Evolutionary conservation across 345 rosid species (phyloP).

Genomic region (Salix udensis): DNA sequence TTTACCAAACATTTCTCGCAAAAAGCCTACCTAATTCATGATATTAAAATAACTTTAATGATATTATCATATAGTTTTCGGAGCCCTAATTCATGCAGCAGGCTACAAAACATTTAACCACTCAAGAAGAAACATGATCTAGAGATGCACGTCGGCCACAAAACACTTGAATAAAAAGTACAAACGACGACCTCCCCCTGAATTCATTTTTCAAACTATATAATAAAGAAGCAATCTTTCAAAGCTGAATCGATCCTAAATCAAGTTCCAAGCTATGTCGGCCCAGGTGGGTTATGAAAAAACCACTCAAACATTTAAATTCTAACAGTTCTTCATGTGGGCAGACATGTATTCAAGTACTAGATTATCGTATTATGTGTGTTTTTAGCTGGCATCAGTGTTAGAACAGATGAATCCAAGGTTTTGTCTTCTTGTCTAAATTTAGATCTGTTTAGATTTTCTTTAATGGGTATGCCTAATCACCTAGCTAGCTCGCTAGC

Average conservation of each 20-base stretch:
- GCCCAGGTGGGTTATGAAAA: constrained; percentile 24
- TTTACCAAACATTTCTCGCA: not conserved
- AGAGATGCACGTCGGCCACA: not conserved
- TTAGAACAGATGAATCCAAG: constrained; percentile 35
- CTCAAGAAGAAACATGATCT: not conserved
- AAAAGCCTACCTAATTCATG: not conserved
- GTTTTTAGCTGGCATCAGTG: constrained; percentile 47
- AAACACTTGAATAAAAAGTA: not conserved
- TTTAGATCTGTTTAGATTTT: constrained; percentile 27
- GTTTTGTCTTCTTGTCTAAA: constrained; percentile 44
- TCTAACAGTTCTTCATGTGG: constrained; percentile 3
- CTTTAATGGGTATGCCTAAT: constrained; percentile 21
- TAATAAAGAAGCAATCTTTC: constrained; percentile 6
- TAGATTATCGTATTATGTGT: constrained; percentile 18
- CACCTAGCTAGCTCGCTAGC: not conserved
- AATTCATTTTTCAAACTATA: not conserved
- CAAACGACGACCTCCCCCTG: not conserved
- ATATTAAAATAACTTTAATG: not conserved
- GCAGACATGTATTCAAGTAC: not conserved
- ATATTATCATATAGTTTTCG: not conserved
- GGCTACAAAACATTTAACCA: not conserved
- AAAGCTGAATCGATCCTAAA: constrained; percentile 1
- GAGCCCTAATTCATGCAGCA: not conserved
- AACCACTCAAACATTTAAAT: constrained; percentile 1
- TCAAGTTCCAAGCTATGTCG: constrained; percentile 27